Conservation (phyloP, 2,329 filamentous ascomycete genomes). For the Colletotrichum scovillei region DNA sequence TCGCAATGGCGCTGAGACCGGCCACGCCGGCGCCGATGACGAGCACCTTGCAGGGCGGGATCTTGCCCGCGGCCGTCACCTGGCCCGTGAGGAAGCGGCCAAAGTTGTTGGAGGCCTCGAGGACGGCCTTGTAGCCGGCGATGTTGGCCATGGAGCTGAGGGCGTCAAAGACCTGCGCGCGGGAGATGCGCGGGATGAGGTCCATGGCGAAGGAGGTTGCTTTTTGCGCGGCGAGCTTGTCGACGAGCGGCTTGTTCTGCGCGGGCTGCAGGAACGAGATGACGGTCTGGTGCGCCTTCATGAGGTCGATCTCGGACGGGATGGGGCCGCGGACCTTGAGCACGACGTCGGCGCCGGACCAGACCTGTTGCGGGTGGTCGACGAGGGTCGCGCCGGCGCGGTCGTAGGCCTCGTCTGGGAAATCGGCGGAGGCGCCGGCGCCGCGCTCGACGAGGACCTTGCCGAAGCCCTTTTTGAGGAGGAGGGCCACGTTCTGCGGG, state of each 20-base stretch:
- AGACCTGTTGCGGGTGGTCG: conserved; percentile 74
- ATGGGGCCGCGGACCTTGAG: conserved; percentile 86
- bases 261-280: conserved; percentile 87
- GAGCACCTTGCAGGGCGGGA: conserved; percentile 89
- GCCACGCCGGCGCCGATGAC: conserved; percentile 93
- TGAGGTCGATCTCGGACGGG: conserved; percentile 73
- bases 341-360: conserved; percentile 80
- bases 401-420: conserved; percentile 81
- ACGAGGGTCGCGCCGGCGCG: conserved; percentile 83
- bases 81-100: conserved; percentile 90
- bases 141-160: conserved; percentile 95
- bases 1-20: conserved; percentile 88
- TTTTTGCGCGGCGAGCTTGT: conserved; percentile 80
- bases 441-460: conserved; percentile 83
- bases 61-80: conserved; percentile 89
- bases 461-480: conserved; percentile 87
- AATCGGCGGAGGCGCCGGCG: conserved; percentile 82
- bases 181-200: conserved; percentile 89
- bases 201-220: conserved; percentile 91
- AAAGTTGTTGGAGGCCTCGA: conserved; percentile 91
- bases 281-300: conserved; percentile 77
- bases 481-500: conserved; percentile 82
- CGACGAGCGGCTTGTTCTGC: conserved; percentile 81
- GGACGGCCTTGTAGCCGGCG: conserved; percentile 90
- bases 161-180: conserved; percentile 89